Percentiles rank a stretch among this genome's conserved stretches.
Evolutionary conservation across 2,329 filamentous ascomycete species (phyloP).

Genomic region (Colletotrichum theobromicola): DNA sequence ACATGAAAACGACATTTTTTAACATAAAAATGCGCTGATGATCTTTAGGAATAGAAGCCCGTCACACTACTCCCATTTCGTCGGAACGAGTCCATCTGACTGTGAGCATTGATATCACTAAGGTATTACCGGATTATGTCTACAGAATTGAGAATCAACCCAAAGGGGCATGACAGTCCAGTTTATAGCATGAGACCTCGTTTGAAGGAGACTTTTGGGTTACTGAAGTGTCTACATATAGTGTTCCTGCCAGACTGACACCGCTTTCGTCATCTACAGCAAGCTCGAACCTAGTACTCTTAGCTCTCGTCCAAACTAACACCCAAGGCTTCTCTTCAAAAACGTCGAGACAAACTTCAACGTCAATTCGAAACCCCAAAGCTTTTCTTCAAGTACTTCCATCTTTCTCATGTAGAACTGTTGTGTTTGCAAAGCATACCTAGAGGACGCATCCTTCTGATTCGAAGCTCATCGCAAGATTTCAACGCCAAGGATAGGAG

Average conservation of each 20-base stretch:
- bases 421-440: background rate
- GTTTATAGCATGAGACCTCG: background rate
- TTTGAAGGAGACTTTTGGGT: background rate
- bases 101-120: background rate
- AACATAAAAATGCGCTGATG: background rate
- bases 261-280: background rate
- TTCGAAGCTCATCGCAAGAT: background rate
- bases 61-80: background rate
- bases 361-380: background rate
- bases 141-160: background rate
- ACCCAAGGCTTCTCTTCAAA: background rate
- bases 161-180: background rate
- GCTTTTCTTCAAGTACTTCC: background rate
- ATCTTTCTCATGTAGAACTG: background rate
- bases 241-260: background rate
- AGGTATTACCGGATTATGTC: background rate
- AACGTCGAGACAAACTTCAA: background rate
- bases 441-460: background rate
- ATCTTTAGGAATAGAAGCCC: background rate
- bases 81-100: background rate
- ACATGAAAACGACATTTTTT: background rate
- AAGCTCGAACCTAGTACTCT: background rate
- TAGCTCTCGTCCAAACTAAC: background rate
- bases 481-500: background rate
- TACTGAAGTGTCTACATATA: background rate